Base-by-base conservation (phyloP, 306 rosid species). In the Pterocarpus santalinus region DNA sequence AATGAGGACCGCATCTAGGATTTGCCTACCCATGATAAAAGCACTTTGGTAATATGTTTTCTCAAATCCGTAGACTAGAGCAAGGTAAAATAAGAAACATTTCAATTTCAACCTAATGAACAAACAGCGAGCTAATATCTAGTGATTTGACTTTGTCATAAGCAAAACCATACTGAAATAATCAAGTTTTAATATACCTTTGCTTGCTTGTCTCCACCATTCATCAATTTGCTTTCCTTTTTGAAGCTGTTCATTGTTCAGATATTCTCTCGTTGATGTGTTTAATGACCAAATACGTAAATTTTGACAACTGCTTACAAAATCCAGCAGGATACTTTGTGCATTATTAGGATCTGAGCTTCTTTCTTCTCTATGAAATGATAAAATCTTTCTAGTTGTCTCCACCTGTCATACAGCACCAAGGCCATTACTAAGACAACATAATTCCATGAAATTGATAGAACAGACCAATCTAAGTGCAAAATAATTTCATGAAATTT, bases 221-320 rank as follows among this genome's bases (percentile, higher is more conserved):
- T 93, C 99, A 88, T 95, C 99, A 75, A 95, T 95, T 86, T 93
- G 98, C 84, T 95, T 95, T 85, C 99, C 99, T 80, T 95, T 95
- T 76, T 95, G 99, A 80, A 95, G 97, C 73, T 95, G 99, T 85
- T 95, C 99, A 68, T 89, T 91, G 75, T 95, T 93, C 86, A 95
- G 83, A 88, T 90, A 92, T 78, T 95, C 99, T 85, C 99, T 89
- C 72, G 97, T 84, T 79, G 96, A 68, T 11, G 99, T 82, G 86
- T 95, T 95, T 90, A 95, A 80, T 4, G 98, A 93, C 99, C 99
- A 95, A 65, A 95, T 93, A 65, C 99, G 99, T 81, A 95, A 95
- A 87, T 93, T 93, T 80, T 93, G 99, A 86, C 99, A 95, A 76
- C 98, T 95, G 84, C 98, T 95, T 66, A 95, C 90, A 80, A 90